Conservation (phyloP, 2,329 filamentous ascomycete species). For the Pezicula radicicola region DNA sequence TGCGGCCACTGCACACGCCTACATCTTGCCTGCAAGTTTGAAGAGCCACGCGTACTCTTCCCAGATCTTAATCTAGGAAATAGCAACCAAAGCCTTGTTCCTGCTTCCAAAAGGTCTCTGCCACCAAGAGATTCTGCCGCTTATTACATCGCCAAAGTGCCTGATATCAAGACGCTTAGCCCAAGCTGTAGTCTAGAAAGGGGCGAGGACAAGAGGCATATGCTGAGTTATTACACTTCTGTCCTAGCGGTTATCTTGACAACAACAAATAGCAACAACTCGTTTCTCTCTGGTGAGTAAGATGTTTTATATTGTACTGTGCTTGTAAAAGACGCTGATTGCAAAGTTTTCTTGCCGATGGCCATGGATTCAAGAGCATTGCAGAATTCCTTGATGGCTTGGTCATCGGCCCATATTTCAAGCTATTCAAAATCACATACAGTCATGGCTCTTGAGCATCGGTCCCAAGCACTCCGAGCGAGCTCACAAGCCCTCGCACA, state of each 20-base stretch:
- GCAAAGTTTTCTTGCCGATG: slow-evolving; percentile 10
- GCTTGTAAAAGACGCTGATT: background rate
- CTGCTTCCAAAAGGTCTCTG: background rate
- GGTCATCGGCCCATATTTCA: slow-evolving; percentile 9
- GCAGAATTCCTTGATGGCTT: slow-evolving; percentile 5
- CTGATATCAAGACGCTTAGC: background rate
- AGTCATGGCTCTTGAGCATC: slow-evolving; percentile 1
- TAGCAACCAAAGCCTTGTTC: background rate
- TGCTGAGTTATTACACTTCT: slow-evolving; percentile 8
- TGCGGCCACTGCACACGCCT: slow-evolving; percentile 4
- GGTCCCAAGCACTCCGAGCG: background rate
- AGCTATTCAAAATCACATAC: background rate
- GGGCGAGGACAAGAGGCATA: background rate
- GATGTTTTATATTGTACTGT: background rate
- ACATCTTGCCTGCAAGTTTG: slow-evolving; percentile 3
- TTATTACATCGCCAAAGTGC: background rate
- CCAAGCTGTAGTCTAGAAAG: background rate
- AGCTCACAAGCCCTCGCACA: background rate
- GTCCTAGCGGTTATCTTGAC: slow-evolving; percentile 3
- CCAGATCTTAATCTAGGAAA: background rate
- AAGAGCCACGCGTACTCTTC: background rate
- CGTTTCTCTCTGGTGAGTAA: background rate
- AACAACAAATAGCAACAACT: slow-evolving; percentile 1
- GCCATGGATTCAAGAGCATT: slow-evolving; percentile 6
- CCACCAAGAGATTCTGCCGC: background rate